Conservation (phyloP, 2,329 filamentous ascomycete genomes). For the Huntiella moniliformis region DNA sequence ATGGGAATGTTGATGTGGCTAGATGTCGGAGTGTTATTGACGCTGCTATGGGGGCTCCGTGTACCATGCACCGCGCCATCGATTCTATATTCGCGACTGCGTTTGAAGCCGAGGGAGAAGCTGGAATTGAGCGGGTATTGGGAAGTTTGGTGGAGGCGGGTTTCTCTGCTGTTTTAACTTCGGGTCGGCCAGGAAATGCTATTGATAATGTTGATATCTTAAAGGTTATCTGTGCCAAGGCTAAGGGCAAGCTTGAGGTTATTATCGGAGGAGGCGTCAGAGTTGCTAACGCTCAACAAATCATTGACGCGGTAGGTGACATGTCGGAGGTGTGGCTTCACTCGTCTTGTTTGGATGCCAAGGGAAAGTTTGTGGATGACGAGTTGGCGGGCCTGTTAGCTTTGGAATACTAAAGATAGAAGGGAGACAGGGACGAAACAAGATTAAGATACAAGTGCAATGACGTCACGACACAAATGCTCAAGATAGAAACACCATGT, state of each 20-base stretch:
- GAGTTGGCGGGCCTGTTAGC: slow-evolving; percentile 6
- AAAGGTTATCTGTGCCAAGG: slow-evolving; percentile 18
- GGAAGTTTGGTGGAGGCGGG: slow-evolving; percentile 23
- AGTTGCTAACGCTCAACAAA: slow-evolving; percentile 19
- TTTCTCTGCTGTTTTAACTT: slow-evolving; percentile 33
- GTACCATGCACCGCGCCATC: slow-evolving; percentile 39
- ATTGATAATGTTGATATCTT: slow-evolving; percentile 23
- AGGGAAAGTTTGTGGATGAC: slow-evolving; percentile 6
- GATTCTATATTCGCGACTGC: slow-evolving; percentile 25
- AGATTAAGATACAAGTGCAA: neutral
- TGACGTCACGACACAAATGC: neutral
- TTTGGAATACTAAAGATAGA: neutral
- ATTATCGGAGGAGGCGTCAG: slow-evolving; percentile 34
- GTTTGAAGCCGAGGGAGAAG: slow-evolving; percentile 11
- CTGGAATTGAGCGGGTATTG: slow-evolving; percentile 16
- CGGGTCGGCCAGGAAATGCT: slow-evolving; percentile 28
- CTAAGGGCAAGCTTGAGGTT: slow-evolving; percentile 21
- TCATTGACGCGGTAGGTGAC: neutral
- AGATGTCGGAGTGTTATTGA: slow-evolving; percentile 23
- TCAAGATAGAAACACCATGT: neutral
- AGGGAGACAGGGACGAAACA: neutral
- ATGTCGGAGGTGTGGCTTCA: slow-evolving; percentile 11
- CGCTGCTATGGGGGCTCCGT: slow-evolving; percentile 23
- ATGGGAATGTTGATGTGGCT: slow-evolving; percentile 17
- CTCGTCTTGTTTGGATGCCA: slow-evolving; percentile 11